phyloP scores from a whole-genome alignment of 164 flowering plant genomes.

The Piper betle region DNA sequence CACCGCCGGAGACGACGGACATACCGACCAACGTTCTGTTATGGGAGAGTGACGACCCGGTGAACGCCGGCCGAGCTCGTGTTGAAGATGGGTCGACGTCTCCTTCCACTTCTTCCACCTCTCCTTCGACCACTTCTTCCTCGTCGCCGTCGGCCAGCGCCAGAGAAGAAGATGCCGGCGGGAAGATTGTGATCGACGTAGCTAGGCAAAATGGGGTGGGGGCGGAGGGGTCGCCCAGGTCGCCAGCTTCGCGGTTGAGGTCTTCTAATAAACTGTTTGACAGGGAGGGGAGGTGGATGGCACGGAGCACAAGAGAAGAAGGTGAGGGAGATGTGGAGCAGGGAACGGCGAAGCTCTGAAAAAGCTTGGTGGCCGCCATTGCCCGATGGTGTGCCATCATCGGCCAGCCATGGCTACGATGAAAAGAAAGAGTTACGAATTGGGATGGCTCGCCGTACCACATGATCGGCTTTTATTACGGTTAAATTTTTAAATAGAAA shows the following conservation, averaged over 20 bases:
- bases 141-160: no score
- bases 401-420: no score
- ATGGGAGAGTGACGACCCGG: no score
- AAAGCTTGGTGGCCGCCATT: no score
- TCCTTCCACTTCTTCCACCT: background rate
- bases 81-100: conserved; percentile 4
- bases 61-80: no score
- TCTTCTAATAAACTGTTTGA: conserved; percentile 10
- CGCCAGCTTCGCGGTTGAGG: conserved; percentile 4
- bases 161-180: no score
- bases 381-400: no score
- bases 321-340: conserved; percentile 13
- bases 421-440: no score
- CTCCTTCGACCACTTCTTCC: conserved; percentile 2
- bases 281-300: conserved; percentile 6
- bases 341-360: no score
- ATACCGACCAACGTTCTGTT: conserved; percentile 8
- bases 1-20: conserved; percentile 3
- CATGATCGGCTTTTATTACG: no score
- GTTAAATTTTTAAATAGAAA: no score
- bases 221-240: conserved; percentile 9
- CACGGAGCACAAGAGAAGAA: conserved; percentile 3
- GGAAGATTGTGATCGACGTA: conserved; percentile 4
- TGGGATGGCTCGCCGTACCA: no score
- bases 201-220: conserved; percentile 4